phyloP scores from a whole-genome alignment of 352 stramenopile genomes.

The Saprolegnia parasitica region DNA sequence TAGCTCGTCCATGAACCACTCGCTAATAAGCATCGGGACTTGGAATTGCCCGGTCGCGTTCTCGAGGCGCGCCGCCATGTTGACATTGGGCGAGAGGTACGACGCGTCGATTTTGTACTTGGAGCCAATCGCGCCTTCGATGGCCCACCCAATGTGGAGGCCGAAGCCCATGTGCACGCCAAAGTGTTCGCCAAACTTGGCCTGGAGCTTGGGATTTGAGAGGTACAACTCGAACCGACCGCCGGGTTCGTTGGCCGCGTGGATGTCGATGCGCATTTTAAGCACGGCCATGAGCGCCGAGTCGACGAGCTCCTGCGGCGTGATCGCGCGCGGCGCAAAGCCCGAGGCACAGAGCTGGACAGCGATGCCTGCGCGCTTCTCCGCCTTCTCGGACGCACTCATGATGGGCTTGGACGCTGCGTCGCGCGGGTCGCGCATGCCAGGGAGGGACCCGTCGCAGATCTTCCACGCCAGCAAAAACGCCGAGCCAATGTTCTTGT shows the following conservation, averaged over 20 bases:
- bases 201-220: conserved; percentile 70
- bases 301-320: conserved; percentile 85
- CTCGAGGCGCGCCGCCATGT: conserved; percentile 96
- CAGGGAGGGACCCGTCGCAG: conserved; percentile 81
- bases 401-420: conserved; percentile 66
- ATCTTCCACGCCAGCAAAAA: conserved; percentile 97
- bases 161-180: conserved; percentile 95
- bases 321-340: conserved; percentile 40
- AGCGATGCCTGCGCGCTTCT: conserved; percentile 60
- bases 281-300: conserved; percentile 94
- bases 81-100: conserved; percentile 97
- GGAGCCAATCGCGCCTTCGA: conserved; percentile 97
- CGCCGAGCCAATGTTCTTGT: conserved; percentile 95
- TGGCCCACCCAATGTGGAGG: conserved; percentile 97
- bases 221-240: conserved; percentile 79
- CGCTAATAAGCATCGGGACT: conserved; percentile 91
- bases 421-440: conserved; percentile 79
- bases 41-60: conserved; percentile 94
- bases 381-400: conserved; percentile 51
- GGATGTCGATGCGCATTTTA: conserved; percentile 95
- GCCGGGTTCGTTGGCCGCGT: conserved; percentile 85
- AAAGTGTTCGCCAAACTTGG: conserved; percentile 82
- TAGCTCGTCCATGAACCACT: conserved; percentile 93
- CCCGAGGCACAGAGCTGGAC: conserved; percentile 55
- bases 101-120: conserved; percentile 98